Conservation (phyloP, 78 protist genomes). For the Mantamonas sphyraenae region DNA sequence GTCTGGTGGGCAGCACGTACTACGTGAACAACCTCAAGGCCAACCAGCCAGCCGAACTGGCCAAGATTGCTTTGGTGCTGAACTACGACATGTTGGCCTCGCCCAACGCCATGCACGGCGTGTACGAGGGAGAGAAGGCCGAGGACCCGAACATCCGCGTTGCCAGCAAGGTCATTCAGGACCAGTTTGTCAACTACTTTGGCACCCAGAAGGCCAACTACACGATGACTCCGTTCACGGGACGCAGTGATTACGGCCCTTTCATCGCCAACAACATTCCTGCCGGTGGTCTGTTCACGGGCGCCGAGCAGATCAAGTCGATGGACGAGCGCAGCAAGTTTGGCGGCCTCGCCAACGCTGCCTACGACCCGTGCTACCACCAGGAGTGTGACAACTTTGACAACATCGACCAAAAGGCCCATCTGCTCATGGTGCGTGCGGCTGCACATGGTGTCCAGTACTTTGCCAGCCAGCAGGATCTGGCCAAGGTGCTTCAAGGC, state of each 20-base stretch:
- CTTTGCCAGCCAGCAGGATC: too few species aligned
- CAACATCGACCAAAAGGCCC: too few species aligned
- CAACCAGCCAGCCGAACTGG: background rate
- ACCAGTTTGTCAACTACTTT: background rate
- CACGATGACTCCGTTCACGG: background rate
- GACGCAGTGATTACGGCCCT: slow-evolving; percentile 12
- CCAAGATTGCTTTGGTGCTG: background rate
- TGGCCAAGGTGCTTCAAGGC: too few species aligned
- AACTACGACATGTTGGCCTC: slow-evolving; percentile 9
- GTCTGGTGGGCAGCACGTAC: slow-evolving; percentile 4
- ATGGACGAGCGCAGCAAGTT: background rate
- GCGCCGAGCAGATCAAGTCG: background rate
- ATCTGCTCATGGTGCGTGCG: too few species aligned
- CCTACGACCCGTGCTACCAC: slow-evolving; percentile 17
- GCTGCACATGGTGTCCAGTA: too few species aligned
- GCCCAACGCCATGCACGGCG: slow-evolving; percentile 7
- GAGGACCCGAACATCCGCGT: background rate
- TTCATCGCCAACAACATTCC: slow-evolving; percentile 1
- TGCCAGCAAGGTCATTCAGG: background rate
- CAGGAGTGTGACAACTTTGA: background rate
- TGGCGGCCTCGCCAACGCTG: background rate
- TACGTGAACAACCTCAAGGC: background rate
- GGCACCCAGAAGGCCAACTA: too few species aligned
- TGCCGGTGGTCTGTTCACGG: slow-evolving; percentile 10
- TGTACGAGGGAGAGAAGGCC: background rate